Evolutionary conservation across 495 filamentous ascomycete genomes (phyloP), one percentile per base, ranked within the genome.

Genomic region (Thozetella sp.): DNA sequence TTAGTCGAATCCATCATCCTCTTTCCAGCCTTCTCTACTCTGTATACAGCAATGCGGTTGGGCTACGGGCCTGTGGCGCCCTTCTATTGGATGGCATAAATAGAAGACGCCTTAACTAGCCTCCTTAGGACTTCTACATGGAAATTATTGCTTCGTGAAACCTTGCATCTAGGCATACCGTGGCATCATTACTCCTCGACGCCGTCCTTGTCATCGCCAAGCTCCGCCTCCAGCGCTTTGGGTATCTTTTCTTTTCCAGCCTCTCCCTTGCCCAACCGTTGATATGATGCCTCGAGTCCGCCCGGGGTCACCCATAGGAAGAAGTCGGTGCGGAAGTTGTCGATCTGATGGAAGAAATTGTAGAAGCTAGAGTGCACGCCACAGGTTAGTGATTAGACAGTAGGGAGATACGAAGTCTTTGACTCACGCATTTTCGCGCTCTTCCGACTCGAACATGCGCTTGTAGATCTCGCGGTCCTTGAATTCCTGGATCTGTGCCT

Each of bases 381-480:
- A 54, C 3, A 23, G 15, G 12, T 11, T 3, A 22, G 20, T 19
- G n/a, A 46, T 37, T 6, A 15, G 30, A 10, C 27, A 43, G 25
- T 4, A n/a, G 22, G 24, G 22, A 2, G 3, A 50, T 20, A 9
- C 43, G 43, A 48, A 3, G 11, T 4, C 9, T n/a, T n/a, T n/a
- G 17, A 84, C 88, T 76, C 79, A 93, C 89, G 83, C 77, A 63
- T 91, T 85, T 57, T 87, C 83, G 67, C 89, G 82, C 71, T 93
- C 89, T 73, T 98, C 95, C 63, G 95, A 87, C 30, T 89, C 83
- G 76, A 93, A 98, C 59, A 98, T 96, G 13, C 91, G 81, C 64
- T 89, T 83, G 67, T 99, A 99, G 53, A 99, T 98, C 73, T 97
- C 88, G 60, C 87, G 75, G 70, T 97, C 90, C 78, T 97, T 97